phyloP scores from a whole-genome alignment of 768 basidiomycete species.

The Suillus weaverae region DNA sequence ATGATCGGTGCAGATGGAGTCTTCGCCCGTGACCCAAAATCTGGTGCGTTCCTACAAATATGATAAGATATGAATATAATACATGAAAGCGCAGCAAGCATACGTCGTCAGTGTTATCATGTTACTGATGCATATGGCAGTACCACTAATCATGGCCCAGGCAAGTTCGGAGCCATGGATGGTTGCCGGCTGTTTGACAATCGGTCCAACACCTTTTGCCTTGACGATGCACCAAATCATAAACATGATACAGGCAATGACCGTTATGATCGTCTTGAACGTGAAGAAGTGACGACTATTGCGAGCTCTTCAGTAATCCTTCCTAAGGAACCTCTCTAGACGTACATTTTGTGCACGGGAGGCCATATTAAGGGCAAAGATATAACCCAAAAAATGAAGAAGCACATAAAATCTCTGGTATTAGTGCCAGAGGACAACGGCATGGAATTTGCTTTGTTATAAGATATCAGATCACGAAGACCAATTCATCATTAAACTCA shows the following conservation, averaged over 20 bases:
- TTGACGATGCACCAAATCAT: conserved; percentile 76
- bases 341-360: conserved; percentile 72
- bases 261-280: conserved; percentile 65
- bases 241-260: conserved; percentile 61
- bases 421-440: conserved; percentile 66
- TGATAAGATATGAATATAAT: neutral
- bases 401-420: conserved; percentile 67
- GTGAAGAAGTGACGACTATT: conserved; percentile 70
- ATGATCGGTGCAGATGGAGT: conserved; percentile 51
- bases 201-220: conserved; percentile 71
- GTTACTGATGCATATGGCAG: conserved; percentile 74
- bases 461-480: neutral
- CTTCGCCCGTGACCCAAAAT: conserved; percentile 59
- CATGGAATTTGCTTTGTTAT: conserved; percentile 52
- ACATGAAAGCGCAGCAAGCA: conserved; percentile 16
- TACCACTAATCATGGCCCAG: conserved; percentile 66
- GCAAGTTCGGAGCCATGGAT: conserved; percentile 61
- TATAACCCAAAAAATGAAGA: conserved; percentile 80
- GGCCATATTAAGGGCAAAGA: conserved; percentile 76
- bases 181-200: conserved; percentile 57
- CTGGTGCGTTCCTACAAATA: conserved; percentile 53
- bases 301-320: conserved; percentile 7
- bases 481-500: conserved; percentile 28
- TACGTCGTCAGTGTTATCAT: conserved; percentile 69
- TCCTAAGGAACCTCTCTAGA: conserved; percentile 8